Evolutionary conservation across 345 rosid species (phyloP).

Genomic region (Lenwebbia sp.): DNA sequence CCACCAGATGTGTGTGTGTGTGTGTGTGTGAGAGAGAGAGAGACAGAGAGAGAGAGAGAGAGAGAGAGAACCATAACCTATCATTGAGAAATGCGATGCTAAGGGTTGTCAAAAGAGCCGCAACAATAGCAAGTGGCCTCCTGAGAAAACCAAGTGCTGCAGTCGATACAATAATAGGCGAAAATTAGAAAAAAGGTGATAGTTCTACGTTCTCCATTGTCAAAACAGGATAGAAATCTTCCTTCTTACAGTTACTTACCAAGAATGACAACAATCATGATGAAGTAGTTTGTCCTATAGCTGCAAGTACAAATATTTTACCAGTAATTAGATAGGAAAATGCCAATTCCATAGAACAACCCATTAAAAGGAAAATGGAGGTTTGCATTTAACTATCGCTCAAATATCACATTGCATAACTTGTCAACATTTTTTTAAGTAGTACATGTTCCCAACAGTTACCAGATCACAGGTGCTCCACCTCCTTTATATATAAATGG

Average conservation of each 20-base stretch:
- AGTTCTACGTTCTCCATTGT: not conserved
- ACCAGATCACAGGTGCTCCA: not conserved
- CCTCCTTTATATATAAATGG: not conserved
- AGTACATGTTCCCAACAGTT: not conserved
- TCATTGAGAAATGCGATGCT: slow-evolving; percentile 81
- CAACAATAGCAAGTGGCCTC: slow-evolving; percentile 75
- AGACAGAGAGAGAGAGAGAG: not conserved
- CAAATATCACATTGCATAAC: not conserved
- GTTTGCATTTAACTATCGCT: not conserved
- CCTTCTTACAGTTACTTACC: slow-evolving; percentile 32
- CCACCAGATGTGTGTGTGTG: not conserved
- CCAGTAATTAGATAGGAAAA: not conserved
- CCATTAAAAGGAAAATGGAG: not conserved
- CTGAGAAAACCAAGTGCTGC: slow-evolving; percentile 77
- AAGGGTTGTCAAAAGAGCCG: slow-evolving; percentile 61
- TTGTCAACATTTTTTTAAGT: not conserved
- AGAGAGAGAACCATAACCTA: slow-evolving; percentile 30
- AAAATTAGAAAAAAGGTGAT: not conserved
- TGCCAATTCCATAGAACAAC: not conserved
- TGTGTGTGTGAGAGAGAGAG: not conserved
- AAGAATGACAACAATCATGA: slow-evolving; percentile 69
- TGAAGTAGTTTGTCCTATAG: slow-evolving; percentile 92
- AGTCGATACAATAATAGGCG: not conserved
- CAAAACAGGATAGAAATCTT: not conserved
- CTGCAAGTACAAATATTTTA: slow-evolving; percentile 32